These are phyloP conservation scores for Coelastrella sp. DNA, from an alignment of 139 green algal species.

Conservation along the genomic window DNA sequence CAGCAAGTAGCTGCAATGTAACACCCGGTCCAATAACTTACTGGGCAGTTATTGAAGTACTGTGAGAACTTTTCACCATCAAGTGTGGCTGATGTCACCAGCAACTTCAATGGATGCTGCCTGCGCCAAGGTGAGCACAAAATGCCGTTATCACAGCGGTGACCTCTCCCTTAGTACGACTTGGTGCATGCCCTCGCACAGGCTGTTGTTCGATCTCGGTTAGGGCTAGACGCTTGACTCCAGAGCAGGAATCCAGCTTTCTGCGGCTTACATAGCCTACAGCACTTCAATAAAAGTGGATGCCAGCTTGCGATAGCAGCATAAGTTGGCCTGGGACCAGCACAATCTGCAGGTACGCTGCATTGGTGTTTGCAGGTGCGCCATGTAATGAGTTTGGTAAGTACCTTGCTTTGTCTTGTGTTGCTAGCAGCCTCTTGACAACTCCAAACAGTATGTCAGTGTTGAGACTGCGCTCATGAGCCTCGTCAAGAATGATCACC, in stretches of 20 bases:
- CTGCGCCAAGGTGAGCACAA: constrained; percentile 33
- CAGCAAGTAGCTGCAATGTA: no score
- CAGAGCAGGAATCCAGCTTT: no score
- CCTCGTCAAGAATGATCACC: constrained; percentile 96
- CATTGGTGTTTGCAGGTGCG: no score
- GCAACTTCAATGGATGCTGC: constrained; percentile 73
- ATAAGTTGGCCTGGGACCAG: no score
- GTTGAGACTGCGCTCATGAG: constrained; percentile 96
- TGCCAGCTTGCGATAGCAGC: no score
- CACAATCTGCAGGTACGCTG: no score
- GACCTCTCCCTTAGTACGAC: background rate
- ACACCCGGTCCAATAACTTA: constrained; percentile 31
- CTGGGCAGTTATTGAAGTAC: constrained; percentile 90
- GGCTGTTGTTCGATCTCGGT: no score
- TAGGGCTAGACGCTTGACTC: no score
- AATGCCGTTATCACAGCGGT: background rate
- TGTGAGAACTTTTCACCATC: constrained; percentile 90
- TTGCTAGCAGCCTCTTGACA: constrained; percentile 81
- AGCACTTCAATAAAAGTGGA: no score
- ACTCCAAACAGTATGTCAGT: constrained; percentile 98
- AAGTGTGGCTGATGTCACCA: constrained; percentile 94
- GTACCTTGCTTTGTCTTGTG: background rate
- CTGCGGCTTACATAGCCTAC: no score
- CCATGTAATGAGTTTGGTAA: no score
- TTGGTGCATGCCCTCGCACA: no score